Base-by-base conservation (phyloP, 2,329 filamentous ascomycete species). In the Leptodontidium sp. region DNA sequence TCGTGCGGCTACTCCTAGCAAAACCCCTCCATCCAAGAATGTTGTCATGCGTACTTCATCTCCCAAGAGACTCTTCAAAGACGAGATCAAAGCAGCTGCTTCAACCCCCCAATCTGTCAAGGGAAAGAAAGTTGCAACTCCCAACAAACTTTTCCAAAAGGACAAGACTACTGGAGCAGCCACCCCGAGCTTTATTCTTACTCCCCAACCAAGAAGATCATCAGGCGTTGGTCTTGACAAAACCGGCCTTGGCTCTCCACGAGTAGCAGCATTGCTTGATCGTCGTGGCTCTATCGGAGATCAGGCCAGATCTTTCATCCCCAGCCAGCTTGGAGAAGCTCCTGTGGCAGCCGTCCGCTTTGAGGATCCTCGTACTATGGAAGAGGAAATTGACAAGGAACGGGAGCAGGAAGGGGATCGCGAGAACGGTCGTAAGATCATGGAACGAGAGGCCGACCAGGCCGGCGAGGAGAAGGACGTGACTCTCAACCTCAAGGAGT, bases 201-300 rank as follows among this genome's bases (percentile, higher is more conserved):
- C 86, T 2, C 89, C 90, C 2, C 85, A 87, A 68, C 78, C 78
- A 45, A 85, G 90, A 35, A 83, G 84, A 55, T 86, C 90, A 17
- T 91, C 90, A 15, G 91, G 91, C 0, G 77, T 94, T 70, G 91
- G 92, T 26, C 87, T 88, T 70, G 92, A 93, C 74, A 87, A 87
- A 71, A 82, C 86, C 70, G 92, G 92, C 0, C 85, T 94, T 65
- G 92, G 93, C 7, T 95, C 93, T 0, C 93, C 92, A 5, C 88
- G 88, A 64, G 87, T 95, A 65, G 85, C 91, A 26, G 90, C 88
- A 35, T 84, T 94, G 40, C 85, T 94, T 43, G 91, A 92, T 71
- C 87, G 89, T 43, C 87, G 93, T 61, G 85, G 83, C 57, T 94
- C 92, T 1, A 90, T 95, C 69, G 87, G 90, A 26, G 90, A 94